Evolutionary conservation across 129 eudicot species (phyloP).

Genomic region (Helichrysum umbraculigerum): DNA sequence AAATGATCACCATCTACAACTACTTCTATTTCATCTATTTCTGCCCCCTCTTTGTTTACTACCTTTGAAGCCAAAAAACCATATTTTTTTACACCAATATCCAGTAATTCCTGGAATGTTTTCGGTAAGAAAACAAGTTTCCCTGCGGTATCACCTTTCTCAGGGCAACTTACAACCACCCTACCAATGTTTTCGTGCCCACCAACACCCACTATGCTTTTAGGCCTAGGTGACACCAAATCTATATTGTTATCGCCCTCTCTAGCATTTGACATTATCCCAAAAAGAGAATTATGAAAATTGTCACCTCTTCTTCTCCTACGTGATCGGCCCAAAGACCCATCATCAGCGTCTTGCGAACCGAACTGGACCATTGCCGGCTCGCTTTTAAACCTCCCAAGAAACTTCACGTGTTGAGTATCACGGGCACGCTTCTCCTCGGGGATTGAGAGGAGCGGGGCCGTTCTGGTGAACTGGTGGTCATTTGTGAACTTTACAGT

Average conservation of each 20-base stretch:
- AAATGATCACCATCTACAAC: conserved; percentile 91
- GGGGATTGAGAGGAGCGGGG: conserved; percentile 32
- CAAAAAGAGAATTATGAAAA: conserved; percentile 79
- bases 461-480: conserved; percentile 23
- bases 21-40: conserved; percentile 66
- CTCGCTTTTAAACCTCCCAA: conserved; percentile 68
- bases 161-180: conserved; percentile 73
- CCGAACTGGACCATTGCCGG: conserved; percentile 46
- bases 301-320: conserved; percentile 53
- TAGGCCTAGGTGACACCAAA: conserved; percentile 43
- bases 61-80: conserved; percentile 55
- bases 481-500: conserved; percentile 25
- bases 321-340: conserved; percentile 46
- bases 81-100: conserved; percentile 55
- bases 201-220: conserved; percentile 16
- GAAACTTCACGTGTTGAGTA: conserved; percentile 44
- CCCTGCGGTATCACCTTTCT: conserved; percentile 61
- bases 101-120: conserved; percentile 57
- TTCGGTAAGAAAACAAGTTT: conserved; percentile 73
- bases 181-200: conserved; percentile 36
- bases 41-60: conserved; percentile 66
- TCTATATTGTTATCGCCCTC: conserved; percentile 43
- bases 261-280: conserved; percentile 69
- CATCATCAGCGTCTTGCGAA: conserved; percentile 35
- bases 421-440: conserved; percentile 43